Evolutionary conservation across 148 eudicot genomes (phyloP), one percentile per base, ranked within the genome.

Genomic region (Rheum nobile): DNA sequence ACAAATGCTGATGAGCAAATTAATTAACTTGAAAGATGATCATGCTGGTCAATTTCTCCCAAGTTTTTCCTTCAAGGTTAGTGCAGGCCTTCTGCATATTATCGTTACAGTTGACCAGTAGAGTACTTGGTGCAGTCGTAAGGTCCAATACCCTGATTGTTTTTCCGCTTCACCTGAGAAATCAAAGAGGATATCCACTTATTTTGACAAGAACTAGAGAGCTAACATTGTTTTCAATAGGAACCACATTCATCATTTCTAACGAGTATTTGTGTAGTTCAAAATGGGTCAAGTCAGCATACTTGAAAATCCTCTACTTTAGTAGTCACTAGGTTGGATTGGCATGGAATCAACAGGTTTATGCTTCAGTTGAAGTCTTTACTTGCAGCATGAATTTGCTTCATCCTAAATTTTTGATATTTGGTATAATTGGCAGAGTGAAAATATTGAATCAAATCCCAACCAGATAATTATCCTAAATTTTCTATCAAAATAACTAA

Each of bases 111-210:
- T 55, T 74, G 74, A 73, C 39, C 32, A 72, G 82, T 83, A 70
- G 79, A 82, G 84, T 79, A 85, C 75, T 93, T 91, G 73, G 98
- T 93, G 82, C 98, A 93, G 80, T 93, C 98, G 80, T 57, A 89
- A 47, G 98, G 98, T 71, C 98, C 98, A 35, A 89, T 80, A 79
- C 38, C 63, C 75, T 85, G 87, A 75, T 76, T 85, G 75, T 72
- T 85, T 80, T 89, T 87, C 83, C 83, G 78, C 79, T 89, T 93
- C 77, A 93, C 97, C 98, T 93, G 97, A 83, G 85, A 85, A 41
- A 39, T 24, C 72, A 26, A 44, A 80, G 29, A 59, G 1, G 32
- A 47, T 42, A 21, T 68, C 69, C 75, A 46, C 0, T 14, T 24
- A 28, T 32, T 37, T 31, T 65, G 9, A 17, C 21, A 34, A 13